Conservation (phyloP, 208 protist genomes). For the Leishmania guyanensis region DNA sequence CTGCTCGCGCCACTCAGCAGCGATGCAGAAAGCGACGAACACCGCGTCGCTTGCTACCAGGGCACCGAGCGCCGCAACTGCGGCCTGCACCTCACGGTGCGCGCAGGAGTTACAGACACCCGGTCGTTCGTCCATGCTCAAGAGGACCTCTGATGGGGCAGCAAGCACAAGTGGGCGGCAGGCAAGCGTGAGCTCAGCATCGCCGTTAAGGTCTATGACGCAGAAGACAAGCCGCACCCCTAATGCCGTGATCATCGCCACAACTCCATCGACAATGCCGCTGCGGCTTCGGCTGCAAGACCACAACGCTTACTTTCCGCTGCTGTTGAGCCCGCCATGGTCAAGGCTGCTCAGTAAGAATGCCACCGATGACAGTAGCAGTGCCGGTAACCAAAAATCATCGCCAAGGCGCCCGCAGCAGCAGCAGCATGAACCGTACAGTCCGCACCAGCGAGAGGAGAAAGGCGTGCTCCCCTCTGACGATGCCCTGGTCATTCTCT, state of each 20-base stretch:
- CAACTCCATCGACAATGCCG: not conserved
- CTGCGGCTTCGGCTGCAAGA: not conserved
- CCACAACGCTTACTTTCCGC: conserved; percentile 2
- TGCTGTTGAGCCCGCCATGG: conserved; percentile 8
- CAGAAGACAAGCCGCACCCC: not conserved
- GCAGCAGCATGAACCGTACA: not conserved
- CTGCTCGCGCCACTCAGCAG: conserved; percentile 7
- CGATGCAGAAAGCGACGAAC: too few relatives aligned
- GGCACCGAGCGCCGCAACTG: not conserved
- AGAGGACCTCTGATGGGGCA: not conserved
- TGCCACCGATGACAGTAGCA: not conserved
- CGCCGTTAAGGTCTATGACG: not conserved
- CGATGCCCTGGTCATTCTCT: conserved; percentile 5
- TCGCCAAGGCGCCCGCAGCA: not conserved
- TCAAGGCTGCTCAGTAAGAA: not conserved
- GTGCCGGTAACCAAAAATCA: not conserved
- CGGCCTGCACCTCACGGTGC: not conserved
- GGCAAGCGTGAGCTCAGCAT: not conserved
- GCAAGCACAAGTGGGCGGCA: not conserved
- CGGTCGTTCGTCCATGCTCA: not conserved
- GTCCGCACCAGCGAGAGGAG: not conserved
- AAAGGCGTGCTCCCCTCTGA: conserved; percentile 11
- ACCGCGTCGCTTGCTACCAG: not conserved
- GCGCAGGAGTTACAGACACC: not conserved
- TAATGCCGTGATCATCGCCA: not conserved